Base-by-base conservation (phyloP, 257 asterid species). In the Eucommia ulmoides region DNA sequence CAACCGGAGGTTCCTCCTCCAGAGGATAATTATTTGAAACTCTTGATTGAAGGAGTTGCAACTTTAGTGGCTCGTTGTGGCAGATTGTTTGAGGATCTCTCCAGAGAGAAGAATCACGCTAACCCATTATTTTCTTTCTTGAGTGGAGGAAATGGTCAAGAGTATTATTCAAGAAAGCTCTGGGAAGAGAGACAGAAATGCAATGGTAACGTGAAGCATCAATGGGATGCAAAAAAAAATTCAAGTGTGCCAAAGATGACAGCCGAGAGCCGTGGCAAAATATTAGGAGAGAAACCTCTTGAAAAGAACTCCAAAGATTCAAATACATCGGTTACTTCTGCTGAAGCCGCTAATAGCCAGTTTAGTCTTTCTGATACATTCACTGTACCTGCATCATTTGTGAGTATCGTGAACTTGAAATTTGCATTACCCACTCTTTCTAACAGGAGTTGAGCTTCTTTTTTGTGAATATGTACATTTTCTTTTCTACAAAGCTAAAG, bases 1-100 rank as follows among this genome's bases (percentile, higher is more conserved):
- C 96, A 88, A 22, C 77, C 84, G 2, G 88, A 82, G 67, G 82
- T 74, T 62, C 68, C 86, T 49, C 80, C 84, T 52, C 96, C 96
- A 2, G 92, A 74, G 65, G 92, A 85, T 67, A 74, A 69, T 75
- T 71, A 69, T 62, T 86, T 85, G 53, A 85, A 72, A 65, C 75
- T 85, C 71, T 68, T 83, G 73, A 86, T 89, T 54, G 98, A 89
- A 65, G 98, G 98, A 52, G 80, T 89, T 61, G 96, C 98, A 60
- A 71, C 82, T 56, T 71, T 89, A 65, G 98, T 89, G 33, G 88
- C 88, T 63, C 98, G 96, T 50, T 86, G 92, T 54, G 96, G 98
- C 19, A 78, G 74, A 61, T 77, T 89, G 67, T 83, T 85, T 41
- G 98, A 89, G 79, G 93, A 89, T 71, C 93, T 86, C 53, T 81